Conservation (phyloP, 2,329 filamentous ascomycete genomes). For the Endocalyx cinctus region DNA sequence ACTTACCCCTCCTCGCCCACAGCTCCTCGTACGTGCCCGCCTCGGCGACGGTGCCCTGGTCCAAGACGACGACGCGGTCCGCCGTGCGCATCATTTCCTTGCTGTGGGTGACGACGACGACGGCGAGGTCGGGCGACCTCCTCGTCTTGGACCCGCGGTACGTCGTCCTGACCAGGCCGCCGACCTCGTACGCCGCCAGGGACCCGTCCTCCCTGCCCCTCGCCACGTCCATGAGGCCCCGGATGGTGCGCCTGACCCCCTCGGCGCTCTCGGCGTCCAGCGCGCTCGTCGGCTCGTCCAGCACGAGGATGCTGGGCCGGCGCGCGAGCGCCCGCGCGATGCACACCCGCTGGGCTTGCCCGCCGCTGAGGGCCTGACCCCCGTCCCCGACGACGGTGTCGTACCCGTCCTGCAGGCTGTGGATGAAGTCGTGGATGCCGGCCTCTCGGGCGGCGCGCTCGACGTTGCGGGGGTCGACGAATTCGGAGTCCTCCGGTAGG, state of each 20-base stretch:
- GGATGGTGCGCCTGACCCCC: conserved; percentile 59
- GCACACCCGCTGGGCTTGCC: conserved; percentile 75
- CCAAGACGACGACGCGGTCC: conserved; percentile 67
- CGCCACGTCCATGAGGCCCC: conserved; percentile 39
- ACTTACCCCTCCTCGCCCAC: conserved; percentile 36
- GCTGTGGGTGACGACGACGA: conserved; percentile 79
- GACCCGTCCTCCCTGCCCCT: conserved; percentile 6
- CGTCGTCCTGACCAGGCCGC: conserved; percentile 17
- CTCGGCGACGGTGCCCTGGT: conserved; percentile 63
- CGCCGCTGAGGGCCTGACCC: conserved; percentile 68
- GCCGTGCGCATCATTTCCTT: conserved; percentile 82
- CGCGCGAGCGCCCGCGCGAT: conserved; percentile 77
- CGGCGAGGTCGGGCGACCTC: conserved; percentile 44
- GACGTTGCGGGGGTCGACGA: conserved; percentile 42
- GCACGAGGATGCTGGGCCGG: conserved; percentile 65
- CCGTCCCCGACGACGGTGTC: conserved; percentile 72
- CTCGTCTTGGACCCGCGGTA: not conserved
- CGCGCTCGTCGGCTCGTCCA: conserved; percentile 84
- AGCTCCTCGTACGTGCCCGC: conserved; percentile 63
- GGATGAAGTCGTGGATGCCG: conserved; percentile 73
- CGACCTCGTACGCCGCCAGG: not conserved
- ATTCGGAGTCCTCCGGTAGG: conserved; percentile 49
- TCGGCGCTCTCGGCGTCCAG: conserved; percentile 67
- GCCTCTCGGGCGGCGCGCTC: conserved; percentile 50
- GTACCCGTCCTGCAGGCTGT: conserved; percentile 66